Conservation (phyloP, 148 eudicot species). For the Selenicereus undatus region DNA sequence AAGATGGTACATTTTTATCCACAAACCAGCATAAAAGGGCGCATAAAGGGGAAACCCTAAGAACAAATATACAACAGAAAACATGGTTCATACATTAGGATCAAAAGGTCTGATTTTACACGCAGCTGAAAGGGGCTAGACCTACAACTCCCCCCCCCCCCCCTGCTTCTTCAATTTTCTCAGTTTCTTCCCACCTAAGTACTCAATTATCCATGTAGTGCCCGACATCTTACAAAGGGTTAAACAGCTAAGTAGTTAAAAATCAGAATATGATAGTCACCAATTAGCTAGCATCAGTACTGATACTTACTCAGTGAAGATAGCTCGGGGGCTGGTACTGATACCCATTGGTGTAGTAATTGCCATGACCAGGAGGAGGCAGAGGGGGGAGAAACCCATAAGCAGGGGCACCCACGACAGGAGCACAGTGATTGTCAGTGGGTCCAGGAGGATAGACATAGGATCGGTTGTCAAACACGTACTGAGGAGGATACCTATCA, state of each 20-base stretch:
- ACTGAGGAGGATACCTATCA: slow-evolving; percentile 72
- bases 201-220: slow-evolving; percentile 44
- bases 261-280: slow-evolving; percentile 36
- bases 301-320: slow-evolving; percentile 57
- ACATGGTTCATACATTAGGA: slow-evolving; percentile 54
- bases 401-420: slow-evolving; percentile 53
- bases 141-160: slow-evolving; percentile 20
- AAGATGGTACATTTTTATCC: neutral
- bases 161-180: slow-evolving; percentile 20
- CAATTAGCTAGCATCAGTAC: slow-evolving; percentile 38
- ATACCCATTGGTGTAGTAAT: slow-evolving; percentile 72
- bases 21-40: neutral
- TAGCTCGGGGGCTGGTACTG: slow-evolving; percentile 58
- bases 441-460: slow-evolving; percentile 58
- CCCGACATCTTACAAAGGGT: slow-evolving; percentile 55
- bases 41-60: neutral
- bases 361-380: slow-evolving; percentile 49
- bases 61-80: slow-evolving; percentile 27
- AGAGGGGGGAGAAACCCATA: slow-evolving; percentile 52
- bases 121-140: slow-evolving; percentile 38
- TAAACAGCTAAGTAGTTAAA: slow-evolving; percentile 71
- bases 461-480: slow-evolving; percentile 75
- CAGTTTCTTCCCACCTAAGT: slow-evolving; percentile 25
- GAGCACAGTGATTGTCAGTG: slow-evolving; percentile 53
- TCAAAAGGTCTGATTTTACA: slow-evolving; percentile 59